Conservation (phyloP, 2,329 filamentous ascomycete genomes). For the Boeremia lycopersici region DNA sequence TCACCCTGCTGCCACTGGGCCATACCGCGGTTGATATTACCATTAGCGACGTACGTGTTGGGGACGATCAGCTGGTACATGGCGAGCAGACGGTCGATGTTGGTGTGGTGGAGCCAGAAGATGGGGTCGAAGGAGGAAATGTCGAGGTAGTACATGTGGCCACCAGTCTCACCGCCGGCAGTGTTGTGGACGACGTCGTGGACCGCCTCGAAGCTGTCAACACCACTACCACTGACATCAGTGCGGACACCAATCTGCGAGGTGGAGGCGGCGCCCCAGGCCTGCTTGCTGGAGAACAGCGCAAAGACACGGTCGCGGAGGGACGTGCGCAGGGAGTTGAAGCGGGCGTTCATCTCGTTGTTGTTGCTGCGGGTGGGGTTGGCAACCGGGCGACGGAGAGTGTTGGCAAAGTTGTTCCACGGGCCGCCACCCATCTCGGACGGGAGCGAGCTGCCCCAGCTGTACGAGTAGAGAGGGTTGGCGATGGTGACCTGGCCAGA, state of each 20-base stretch:
- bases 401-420: constrained; percentile 39
- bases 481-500: constrained; percentile 45
- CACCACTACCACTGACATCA: constrained; percentile 33
- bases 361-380: constrained; percentile 47
- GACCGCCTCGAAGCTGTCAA: constrained; percentile 46
- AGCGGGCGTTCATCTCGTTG: constrained; percentile 41
- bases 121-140: constrained; percentile 82
- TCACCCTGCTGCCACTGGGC: constrained; percentile 51
- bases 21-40: constrained; percentile 38
- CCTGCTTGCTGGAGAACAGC: constrained; percentile 41
- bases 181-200: constrained; percentile 45
- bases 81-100: constrained; percentile 61
- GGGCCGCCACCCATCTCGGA: constrained; percentile 52
- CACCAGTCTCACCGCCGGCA: constrained; percentile 55
- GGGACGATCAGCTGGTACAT: constrained; percentile 80
- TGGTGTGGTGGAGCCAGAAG: constrained; percentile 49
- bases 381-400: constrained; percentile 41
- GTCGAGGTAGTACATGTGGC: constrained; percentile 74
- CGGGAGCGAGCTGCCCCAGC: constrained; percentile 59
- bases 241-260: constrained; percentile 40
- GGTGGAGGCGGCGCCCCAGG: constrained; percentile 40
- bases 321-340: constrained; percentile 35
- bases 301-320: constrained; percentile 46
- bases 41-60: constrained; percentile 66
- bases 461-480: constrained; percentile 57